Evolutionary conservation across 768 basidiomycete genomes (phyloP), one percentile per base, ranked within the genome.

Genomic region (Rhodotorula toruloides): DNA sequence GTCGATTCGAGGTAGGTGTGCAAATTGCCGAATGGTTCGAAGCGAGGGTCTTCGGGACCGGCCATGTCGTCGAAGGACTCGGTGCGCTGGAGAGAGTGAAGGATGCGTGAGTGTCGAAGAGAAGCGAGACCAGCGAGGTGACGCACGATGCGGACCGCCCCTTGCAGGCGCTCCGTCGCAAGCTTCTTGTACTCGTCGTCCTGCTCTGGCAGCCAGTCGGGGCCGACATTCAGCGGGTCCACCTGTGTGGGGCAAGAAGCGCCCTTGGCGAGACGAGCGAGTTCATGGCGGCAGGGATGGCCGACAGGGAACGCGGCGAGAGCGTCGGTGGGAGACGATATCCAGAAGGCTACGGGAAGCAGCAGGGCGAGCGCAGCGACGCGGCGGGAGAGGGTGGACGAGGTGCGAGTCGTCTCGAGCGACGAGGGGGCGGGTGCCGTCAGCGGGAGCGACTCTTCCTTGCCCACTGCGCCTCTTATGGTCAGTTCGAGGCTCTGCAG

Each of bases 11-110:
- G 66, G 52, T 71, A 71, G 0, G 43, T 25, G 60, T 67, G 65
- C 9, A 71, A 32, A 31, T 49, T 13, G 21, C 3, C 55, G 1
- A 67, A 25, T 21, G n/a, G 29, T 2, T 55, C 44, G 37, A 64
- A 64, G 2, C 70, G 62, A 6, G 62, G 53, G 27, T 73, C 72
- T 2, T 54, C 22, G 9, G 61, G 63, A 2, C n/a, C 25, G 21
- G 40, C 54, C 62, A 70, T 67, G 58, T 73, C 68, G 42, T 70
- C 72, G 62, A 46, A 73, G 12, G 50, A 54, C 44, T 67, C 63
- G 36, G 72, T 73, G 17, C 53, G 65, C 69, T 70, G 50, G 21
- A 27, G 40, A 2, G 21, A 21, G 36, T 4, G 29, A 34, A 32
- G 27, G 22, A 9, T 48, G 8, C n/a, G 54, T 32, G 29, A 29